phyloP scores from a whole-genome alignment of 2,329 filamentous ascomycete species.

The Aspergillus brasiliensis region DNA sequence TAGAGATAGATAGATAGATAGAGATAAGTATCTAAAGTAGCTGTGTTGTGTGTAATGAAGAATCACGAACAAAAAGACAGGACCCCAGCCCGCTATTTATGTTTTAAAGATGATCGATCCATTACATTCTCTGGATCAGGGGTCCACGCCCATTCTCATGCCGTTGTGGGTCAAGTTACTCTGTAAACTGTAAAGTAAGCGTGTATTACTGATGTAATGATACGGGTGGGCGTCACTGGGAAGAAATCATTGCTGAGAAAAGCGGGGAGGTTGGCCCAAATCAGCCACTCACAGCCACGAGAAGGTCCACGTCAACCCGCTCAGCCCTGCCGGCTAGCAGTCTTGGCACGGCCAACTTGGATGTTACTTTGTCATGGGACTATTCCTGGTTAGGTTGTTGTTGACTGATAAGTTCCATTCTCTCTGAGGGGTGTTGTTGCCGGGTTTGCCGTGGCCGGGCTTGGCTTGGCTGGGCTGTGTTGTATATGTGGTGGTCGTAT shows the following conservation, averaged over 20 bases:
- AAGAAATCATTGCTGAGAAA: too few species aligned
- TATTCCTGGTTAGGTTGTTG: background rate
- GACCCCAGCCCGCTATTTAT: background rate
- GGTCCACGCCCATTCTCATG: background rate
- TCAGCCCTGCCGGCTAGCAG: conserved; percentile 7
- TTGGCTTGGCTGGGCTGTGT: too few species aligned
- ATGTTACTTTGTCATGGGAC: background rate
- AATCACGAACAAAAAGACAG: background rate
- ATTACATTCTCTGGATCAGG: conserved; percentile 3
- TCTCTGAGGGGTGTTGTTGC: background rate
- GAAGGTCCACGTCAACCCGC: conserved; percentile 7
- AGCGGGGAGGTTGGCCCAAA: background rate
- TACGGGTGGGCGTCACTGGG: background rate
- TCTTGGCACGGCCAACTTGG: background rate
- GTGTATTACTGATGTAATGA: too few species aligned
- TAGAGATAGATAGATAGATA: background rate
- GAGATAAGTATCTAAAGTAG: background rate
- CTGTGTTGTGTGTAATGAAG: background rate
- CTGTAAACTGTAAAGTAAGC: too few species aligned
- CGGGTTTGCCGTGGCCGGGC: background rate
- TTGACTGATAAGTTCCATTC: background rate
- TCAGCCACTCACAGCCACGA: conserved; percentile 9
- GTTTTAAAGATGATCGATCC: background rate
- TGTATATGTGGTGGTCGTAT: too few species aligned
- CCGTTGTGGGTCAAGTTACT: too few species aligned